These are phyloP conservation scores for Magnolia officinalis DNA, from an alignment of 164 flowering plant species.

Conservation along the genomic window DNA sequence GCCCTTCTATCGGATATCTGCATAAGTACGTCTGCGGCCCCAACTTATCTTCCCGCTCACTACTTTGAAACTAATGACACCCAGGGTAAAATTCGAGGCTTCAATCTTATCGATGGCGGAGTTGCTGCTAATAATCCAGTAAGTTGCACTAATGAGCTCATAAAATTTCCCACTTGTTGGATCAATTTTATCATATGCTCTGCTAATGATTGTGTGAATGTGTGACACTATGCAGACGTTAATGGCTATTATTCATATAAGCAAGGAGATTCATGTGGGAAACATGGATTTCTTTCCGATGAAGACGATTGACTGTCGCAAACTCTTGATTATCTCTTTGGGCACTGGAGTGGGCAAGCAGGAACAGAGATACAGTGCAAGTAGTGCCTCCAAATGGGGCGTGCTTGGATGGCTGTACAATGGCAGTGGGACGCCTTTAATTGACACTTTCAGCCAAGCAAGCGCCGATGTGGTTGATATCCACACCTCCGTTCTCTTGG, in stretches of 20 bases:
- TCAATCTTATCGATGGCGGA: conserved; percentile 44
- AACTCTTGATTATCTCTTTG: conserved; percentile 41
- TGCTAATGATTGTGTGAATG: neutral
- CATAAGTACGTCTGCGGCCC: conserved; percentile 34
- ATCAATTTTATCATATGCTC: neutral
- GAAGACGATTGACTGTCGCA: conserved; percentile 27
- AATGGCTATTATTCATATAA: conserved; percentile 35
- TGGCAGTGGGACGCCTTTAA: conserved; percentile 34
- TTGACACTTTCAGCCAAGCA: conserved; percentile 37
- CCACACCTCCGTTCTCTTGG: conserved; percentile 43
- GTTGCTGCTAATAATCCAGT: conserved; percentile 50
- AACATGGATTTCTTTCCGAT: conserved; percentile 17
- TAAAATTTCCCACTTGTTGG: neutral
- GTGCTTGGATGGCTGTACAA: conserved; percentile 38
- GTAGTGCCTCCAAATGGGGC: conserved; percentile 43
- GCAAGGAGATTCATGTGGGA: conserved; percentile 23
- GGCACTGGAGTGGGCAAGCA: conserved; percentile 45
- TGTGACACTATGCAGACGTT: conserved; percentile 24
- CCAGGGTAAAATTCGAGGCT: conserved; percentile 16
- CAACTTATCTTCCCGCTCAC: conserved; percentile 18
- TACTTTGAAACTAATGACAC: conserved; percentile 20
- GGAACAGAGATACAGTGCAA: conserved; percentile 35
- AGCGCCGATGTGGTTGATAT: conserved; percentile 60
- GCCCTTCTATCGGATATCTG: conserved; percentile 36
- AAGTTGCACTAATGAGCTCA: neutral